Conservation (phyloP, 345 rosid genomes). For the Syzygium grande region DNA sequence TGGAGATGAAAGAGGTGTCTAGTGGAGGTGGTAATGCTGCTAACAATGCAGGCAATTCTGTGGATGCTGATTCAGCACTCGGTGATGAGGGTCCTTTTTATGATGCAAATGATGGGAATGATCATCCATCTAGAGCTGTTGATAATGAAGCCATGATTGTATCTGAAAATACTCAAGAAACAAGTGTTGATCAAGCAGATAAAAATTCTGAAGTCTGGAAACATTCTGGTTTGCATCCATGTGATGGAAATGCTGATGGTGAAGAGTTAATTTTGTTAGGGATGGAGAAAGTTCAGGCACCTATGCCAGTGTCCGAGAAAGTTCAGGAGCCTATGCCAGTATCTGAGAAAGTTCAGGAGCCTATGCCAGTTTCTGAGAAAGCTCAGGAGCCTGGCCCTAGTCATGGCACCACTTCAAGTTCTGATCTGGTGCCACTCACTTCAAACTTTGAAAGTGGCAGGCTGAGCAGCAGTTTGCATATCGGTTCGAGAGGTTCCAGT, state of each 20-base stretch:
- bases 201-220: not conserved
- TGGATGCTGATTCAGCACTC: not conserved
- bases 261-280: constrained; percentile 50
- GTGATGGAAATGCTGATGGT: constrained; percentile 15
- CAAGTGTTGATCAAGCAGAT: not conserved
- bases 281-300: constrained; percentile 8
- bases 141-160: not conserved
- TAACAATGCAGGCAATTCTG: not conserved
- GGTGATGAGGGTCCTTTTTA: not conserved
- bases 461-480: not conserved
- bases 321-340: not conserved
- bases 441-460: not conserved
- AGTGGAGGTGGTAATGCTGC: not conserved
- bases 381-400: not conserved
- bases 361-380: not conserved
- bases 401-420: not conserved
- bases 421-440: not conserved
- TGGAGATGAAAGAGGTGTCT: not conserved
- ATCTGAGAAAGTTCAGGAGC: not conserved
- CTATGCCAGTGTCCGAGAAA: not conserved
- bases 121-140: not conserved
- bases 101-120: not conserved
- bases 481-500: not conserved
- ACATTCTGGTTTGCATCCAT: not conserved
- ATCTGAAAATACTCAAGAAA: not conserved